Evolutionary conservation across 495 filamentous ascomycete species (phyloP).

Genomic region (Polyplosphaeria fusca): DNA sequence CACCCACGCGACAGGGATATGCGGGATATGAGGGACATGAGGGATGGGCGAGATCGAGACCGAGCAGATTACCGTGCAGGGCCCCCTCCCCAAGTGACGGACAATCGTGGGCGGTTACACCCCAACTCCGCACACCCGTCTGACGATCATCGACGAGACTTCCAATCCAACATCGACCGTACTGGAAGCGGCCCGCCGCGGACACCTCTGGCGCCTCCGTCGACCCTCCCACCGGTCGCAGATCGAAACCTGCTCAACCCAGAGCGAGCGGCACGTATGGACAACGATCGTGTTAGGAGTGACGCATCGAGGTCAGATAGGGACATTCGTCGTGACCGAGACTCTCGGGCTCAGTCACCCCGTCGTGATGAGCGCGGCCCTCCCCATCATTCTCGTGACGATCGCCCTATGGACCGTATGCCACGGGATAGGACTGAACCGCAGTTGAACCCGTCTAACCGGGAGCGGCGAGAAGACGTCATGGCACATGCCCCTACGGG

Average conservation of each 20-base stretch:
- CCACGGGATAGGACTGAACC: constrained; percentile 18
- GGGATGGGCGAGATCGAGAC: constrained; percentile 14
- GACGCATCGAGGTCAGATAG: constrained; percentile 29
- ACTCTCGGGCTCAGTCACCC: constrained; percentile 51
- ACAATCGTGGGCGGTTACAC: constrained; percentile 23
- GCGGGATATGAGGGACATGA: constrained; percentile 14
- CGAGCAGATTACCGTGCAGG: constrained; percentile 11
- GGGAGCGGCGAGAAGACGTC: constrained; percentile 35
- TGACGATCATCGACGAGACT: constrained; percentile 19
- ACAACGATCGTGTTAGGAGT: constrained; percentile 29
- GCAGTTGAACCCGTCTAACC: constrained; percentile 5
- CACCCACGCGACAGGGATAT: constrained; percentile 11
- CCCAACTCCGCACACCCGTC: background rate
- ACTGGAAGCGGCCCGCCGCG: background rate
- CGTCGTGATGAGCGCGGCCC: constrained; percentile 44
- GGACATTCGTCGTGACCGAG: constrained; percentile 47
- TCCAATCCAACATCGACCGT: constrained; percentile 3
- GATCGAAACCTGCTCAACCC: constrained; percentile 50
- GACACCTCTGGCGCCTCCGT: constrained; percentile 6
- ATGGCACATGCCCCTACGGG: constrained; percentile 34
- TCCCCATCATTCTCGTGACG: constrained; percentile 37
- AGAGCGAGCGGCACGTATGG: constrained; percentile 55
- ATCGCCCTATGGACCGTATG: constrained; percentile 24
- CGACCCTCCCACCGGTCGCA: constrained; percentile 17
- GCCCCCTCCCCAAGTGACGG: constrained; percentile 2